Conservation (phyloP, 345 rosid genomes). For the Salix exigua region DNA sequence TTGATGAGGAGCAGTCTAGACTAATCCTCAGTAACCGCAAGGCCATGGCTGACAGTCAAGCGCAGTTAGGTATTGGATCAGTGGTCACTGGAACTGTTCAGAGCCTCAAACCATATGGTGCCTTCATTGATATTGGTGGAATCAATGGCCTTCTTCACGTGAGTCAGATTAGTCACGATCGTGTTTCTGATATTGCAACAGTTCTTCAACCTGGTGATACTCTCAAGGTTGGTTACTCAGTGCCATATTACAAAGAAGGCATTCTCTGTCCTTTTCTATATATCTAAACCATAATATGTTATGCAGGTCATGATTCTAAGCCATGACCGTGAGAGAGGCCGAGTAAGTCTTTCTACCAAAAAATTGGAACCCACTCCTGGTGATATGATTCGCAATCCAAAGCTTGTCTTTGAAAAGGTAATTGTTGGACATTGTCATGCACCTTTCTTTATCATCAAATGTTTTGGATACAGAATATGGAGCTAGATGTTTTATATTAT, state of each 20-base stretch:
- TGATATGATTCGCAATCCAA: constrained; percentile 97
- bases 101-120: constrained; percentile 96
- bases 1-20: constrained; percentile 89
- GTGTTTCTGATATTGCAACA: constrained; percentile 82
- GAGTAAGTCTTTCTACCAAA: constrained; percentile 97
- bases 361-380: constrained; percentile 98
- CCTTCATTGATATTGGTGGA: constrained; percentile 95
- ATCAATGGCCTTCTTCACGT: constrained; percentile 97
- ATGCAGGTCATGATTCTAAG: constrained; percentile 89
- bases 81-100: constrained; percentile 85
- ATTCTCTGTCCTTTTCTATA: background rate
- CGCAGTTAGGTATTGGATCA: constrained; percentile 93
- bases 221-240: constrained; percentile 53
- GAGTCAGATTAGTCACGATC: constrained; percentile 97
- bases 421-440: background rate
- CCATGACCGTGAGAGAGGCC: constrained; percentile 95
- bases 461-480: background rate
- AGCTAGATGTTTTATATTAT: background rate
- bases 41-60: constrained; percentile 97
- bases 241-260: background rate
- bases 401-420: constrained; percentile 98
- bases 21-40: constrained; percentile 94
- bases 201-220: constrained; percentile 98
- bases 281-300: background rate
- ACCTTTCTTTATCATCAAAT: background rate